Base-by-base conservation (phyloP, 2,329 filamentous ascomycete genomes). In the Malbranchea zuffiana region DNA sequence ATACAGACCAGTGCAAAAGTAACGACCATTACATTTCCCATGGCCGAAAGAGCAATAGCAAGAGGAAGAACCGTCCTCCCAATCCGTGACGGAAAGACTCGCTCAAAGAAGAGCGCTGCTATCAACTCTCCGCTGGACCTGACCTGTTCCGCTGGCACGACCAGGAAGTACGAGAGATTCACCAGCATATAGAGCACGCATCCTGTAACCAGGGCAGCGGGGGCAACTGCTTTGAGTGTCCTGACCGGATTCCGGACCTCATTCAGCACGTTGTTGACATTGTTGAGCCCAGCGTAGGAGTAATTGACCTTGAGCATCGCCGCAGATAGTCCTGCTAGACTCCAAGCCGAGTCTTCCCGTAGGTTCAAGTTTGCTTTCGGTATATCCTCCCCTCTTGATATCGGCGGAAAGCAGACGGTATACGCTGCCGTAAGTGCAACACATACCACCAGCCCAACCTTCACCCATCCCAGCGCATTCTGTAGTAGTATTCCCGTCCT, bases 21-120 rank as follows among this genome's bases (percentile, higher is more conserved):
- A 2, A 80, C 77, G 0, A 81, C 77, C 69, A 84, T 77, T 10
- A 84, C 78, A 50, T 84, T 84, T 0, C 79, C 80, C 2, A 68
- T 71, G 0, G 77, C 78, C 1, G 76, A 81, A 16, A 81, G 57
- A 0, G 79, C 79, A 21, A 84, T 75, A 0, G 74, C 71, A 6
- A 81, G 54, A 0, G 78, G 74, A 2, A 82, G 59, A 1, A 81
- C 56, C 1, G 62, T 64, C 21, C 67, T 66, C 0, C 78, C 79
- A 6, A 80, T 48, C 0, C 61, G 62, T 2, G 62, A 55, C 0
- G 78, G 78, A 52, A 83, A 82, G 0, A 77, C 60, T 5, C 67
- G 62, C 43, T 78, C 67, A 45, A 83, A 82, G 45, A 82, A 79
- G 0, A 82, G 56, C 0, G 78, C 78, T 0, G 76, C 77, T 24